Percentiles rank a stretch among this genome's conserved stretches.
phyloP scores from a whole-genome alignment of 139 green algal genomes.

The Prasinococcaceae sp. region DNA sequence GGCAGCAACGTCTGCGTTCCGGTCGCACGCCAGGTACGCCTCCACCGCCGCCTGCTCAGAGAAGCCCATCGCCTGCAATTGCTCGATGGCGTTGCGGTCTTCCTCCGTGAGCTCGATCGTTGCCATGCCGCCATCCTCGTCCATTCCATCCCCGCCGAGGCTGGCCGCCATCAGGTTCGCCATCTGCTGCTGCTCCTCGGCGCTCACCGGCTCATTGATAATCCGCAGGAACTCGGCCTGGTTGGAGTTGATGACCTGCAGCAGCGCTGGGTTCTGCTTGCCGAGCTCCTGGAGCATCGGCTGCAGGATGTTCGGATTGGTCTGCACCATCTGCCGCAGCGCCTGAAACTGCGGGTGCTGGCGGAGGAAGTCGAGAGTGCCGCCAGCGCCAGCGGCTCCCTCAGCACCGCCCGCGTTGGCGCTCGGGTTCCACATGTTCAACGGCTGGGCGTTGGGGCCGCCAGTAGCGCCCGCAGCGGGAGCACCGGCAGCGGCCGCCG shows the following conservation, averaged over 20 bases:
- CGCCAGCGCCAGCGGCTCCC: slow-evolving; percentile 18
- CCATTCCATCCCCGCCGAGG: slow-evolving; percentile 18
- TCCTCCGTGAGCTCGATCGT: slow-evolving; percentile 52
- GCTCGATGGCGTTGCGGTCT: slow-evolving; percentile 55
- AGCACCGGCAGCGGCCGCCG: slow-evolving; percentile 1
- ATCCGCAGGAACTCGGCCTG: slow-evolving; percentile 81
- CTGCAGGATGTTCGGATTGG: slow-evolving; percentile 78
- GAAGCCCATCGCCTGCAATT: slow-evolving; percentile 81
- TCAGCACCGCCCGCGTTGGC: slow-evolving; percentile 18
- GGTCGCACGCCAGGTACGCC: slow-evolving; percentile 91
- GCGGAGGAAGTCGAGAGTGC: slow-evolving; percentile 65
- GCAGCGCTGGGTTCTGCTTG: slow-evolving; percentile 65
- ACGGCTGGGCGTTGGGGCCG: slow-evolving; percentile 50
- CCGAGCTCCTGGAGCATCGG: slow-evolving; percentile 95
- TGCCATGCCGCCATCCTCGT: slow-evolving; percentile 7
- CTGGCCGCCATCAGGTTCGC: neutral
- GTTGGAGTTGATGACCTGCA: slow-evolving; percentile 72
- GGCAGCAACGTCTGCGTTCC: slow-evolving; percentile 86
- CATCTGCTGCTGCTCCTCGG: slow-evolving; percentile 8
- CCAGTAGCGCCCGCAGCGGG: slow-evolving; percentile 1
- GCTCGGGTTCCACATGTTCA: slow-evolving; percentile 67
- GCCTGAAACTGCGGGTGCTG: slow-evolving; percentile 65
- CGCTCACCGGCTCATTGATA: slow-evolving; percentile 60
- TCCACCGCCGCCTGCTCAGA: slow-evolving; percentile 57
- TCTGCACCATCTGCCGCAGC: slow-evolving; percentile 68